Evolutionary conservation across 768 basidiomycete genomes (phyloP).

Genomic region (Naganishia kalamii): DNA sequence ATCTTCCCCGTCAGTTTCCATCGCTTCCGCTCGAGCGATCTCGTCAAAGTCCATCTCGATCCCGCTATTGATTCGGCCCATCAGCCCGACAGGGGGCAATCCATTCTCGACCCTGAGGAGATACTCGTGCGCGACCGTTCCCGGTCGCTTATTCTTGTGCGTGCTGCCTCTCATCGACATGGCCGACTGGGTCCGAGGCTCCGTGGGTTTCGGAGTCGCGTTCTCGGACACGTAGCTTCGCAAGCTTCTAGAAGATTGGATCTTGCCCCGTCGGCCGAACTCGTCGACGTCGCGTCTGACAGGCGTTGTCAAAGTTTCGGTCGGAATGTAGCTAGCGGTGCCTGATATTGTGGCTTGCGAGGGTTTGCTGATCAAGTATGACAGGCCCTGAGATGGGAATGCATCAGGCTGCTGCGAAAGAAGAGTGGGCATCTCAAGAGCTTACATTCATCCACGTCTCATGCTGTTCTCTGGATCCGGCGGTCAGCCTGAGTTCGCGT

Average conservation of each 20-base stretch:
- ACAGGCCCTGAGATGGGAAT: slow-evolving; percentile 62
- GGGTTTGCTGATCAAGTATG: slow-evolving; percentile 79
- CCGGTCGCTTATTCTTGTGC: slow-evolving; percentile 59
- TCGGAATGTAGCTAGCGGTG: slow-evolving; percentile 23
- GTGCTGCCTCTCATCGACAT: slow-evolving; percentile 53
- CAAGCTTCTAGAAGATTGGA: slow-evolving; percentile 62
- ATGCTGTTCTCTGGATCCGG: slow-evolving; percentile 86
- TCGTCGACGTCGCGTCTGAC: slow-evolving; percentile 49
- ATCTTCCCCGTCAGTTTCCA: slow-evolving; percentile 61
- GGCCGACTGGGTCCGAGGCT: slow-evolving; percentile 70
- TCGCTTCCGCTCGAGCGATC: slow-evolving; percentile 63
- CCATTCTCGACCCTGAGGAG: slow-evolving; percentile 55
- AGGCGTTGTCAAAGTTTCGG: slow-evolving; percentile 49
- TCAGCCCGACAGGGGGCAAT: slow-evolving; percentile 29
- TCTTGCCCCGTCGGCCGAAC: slow-evolving; percentile 52
- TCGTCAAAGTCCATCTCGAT: slow-evolving; percentile 47
- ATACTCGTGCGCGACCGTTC: slow-evolving; percentile 88
- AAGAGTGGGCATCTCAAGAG: slow-evolving; percentile 15
- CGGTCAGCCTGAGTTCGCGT: slow-evolving; percentile 98
- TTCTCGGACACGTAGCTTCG: slow-evolving; percentile 20
- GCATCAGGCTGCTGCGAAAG: background rate
- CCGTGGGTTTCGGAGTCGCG: slow-evolving; percentile 52
- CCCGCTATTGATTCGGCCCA: slow-evolving; percentile 42
- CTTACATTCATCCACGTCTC: slow-evolving; percentile 91
- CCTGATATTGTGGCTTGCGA: slow-evolving; percentile 36